phyloP scores from a whole-genome alignment of 208 protist species.

The Giardia duodenalis region DNA sequence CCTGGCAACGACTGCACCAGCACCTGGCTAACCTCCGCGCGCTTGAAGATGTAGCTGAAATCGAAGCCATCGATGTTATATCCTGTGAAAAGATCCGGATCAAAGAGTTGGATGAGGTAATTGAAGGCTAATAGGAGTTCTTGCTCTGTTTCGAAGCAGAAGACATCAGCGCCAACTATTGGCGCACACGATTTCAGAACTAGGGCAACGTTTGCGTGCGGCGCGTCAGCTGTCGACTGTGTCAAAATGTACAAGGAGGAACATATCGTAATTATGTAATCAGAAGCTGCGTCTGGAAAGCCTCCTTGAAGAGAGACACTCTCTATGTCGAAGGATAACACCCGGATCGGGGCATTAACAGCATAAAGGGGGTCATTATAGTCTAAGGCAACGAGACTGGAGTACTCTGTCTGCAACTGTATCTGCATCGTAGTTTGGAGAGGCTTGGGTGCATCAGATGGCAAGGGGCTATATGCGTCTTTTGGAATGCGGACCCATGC shows the following conservation, averaged over 20 bases:
- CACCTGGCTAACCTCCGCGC: conserved; percentile 65
- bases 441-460: not conserved
- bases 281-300: not conserved
- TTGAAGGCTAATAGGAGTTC: conserved; percentile 58
- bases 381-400: not conserved
- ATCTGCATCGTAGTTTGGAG: not conserved
- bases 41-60: conserved; percentile 87
- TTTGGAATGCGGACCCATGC: not conserved
- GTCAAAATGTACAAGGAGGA: not conserved
- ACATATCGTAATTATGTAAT: not conserved
- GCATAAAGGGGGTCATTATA: not conserved
- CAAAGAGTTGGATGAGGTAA: conserved; percentile 59
- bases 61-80: conserved; percentile 99
- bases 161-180: conserved; percentile 57
- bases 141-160: conserved; percentile 68
- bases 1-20: not conserved
- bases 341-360: conserved; percentile 1
- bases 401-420: not conserved
- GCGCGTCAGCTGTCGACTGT: not conserved
- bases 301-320: not conserved
- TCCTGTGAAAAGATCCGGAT: conserved; percentile 79
- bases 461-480: not conserved
- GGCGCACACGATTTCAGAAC: not conserved
- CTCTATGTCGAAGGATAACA: conserved; percentile 9
- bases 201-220: not conserved